Evolutionary conservation across 495 filamentous ascomycete species (phyloP), one percentile per base, ranked within the genome.

Genomic region (Neurospora tetraspora): DNA sequence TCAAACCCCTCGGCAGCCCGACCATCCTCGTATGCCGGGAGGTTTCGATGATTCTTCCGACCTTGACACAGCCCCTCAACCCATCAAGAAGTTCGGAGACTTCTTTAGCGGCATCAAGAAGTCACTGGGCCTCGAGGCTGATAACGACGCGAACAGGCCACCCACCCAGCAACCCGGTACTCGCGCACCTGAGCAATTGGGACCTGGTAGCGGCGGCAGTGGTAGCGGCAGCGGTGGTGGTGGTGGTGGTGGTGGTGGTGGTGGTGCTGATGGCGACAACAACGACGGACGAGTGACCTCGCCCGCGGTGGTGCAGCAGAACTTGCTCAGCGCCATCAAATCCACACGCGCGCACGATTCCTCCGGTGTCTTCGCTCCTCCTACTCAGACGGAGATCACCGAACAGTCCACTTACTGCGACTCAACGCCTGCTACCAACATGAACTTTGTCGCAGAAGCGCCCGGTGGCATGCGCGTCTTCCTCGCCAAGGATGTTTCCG

Each of bases 321-420:
- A 91, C 73, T 88, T 98, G 18, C 83, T 93, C 20, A 93, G 91
- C 53, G 94, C 96, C 14, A 91, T 98, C 75, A 87, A 91, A 74
- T 89, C 93, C 31, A 94, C 93, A 65, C 90, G 94, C 34, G 85
- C 94, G 20, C 90, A 96, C 80, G 90, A 93, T 74, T 92, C 92
- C 5, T 85, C 88, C 8, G 82, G 81, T 38, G 77, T 97, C 45
- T 94, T 91, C 80, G 87, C 88, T 38, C 89, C 88, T 3, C 93
- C 94, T 0, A 81, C 88, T 42, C 91, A 91, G 23, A 90, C 89
- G 68, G 83, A 89, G 40, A 90, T 98, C 75, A 91, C 92, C 76
- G 94, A 98, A 80, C 91, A 92, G 69, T 88, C 90, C 68, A 92
- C 93, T 0, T 98, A 98, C 83, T 99, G 96, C 80, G 95, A 97